Base-by-base conservation (phyloP, 2,329 filamentous ascomycete genomes). In the Pyrenophora seminiperda region DNA sequence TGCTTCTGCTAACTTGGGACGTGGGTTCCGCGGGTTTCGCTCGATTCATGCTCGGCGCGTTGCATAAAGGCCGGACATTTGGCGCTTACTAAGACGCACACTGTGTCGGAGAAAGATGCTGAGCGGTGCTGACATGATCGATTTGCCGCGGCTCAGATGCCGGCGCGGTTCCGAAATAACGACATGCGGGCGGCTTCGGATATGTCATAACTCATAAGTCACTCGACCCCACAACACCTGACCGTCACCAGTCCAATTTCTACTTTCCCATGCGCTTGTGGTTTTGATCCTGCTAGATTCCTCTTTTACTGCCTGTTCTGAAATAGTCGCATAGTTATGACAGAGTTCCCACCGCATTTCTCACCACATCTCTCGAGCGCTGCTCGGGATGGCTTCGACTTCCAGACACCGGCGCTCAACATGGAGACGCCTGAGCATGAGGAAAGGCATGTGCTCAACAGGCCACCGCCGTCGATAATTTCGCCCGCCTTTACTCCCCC, bases 291-390 rank as follows among this genome's bases (percentile, higher is more conserved):
- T 15, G 29, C 38, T 14, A n/a, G 19, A 13, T 20, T 20, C 24
- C 38, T 15, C 34, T 43, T 42, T 30, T 31, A n/a, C 47, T 29
- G 4, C 20, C 34, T 36, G 32, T 14, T 41, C 24, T 7, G 10
- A 14, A 47, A 13, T 10, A 11, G 14, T 36, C 36, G 6, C 20
- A 24, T 33, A 47, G 67, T 61, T 57, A 83, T 83, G 81, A 73
- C 78, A 37, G 77, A 81, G 49, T 74, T 82, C 46, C 67, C 77
- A 47, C 80, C 81, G 20, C 72, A 83, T 42, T 73, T 81, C 56
- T 81, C 82, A 37, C 81, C 82, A 73, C 70, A 81, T 74, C 52
- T 79, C 64, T 76, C 59, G 69, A 75, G 56, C 66, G 75, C 62
- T 63, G 55, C 55, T 10, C 61, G 74, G 31, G 73, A 75, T 31